Evolutionary conservation across 1,284 basidiomycete species (phyloP).

Genomic region (Ceratobasidium sp.): DNA sequence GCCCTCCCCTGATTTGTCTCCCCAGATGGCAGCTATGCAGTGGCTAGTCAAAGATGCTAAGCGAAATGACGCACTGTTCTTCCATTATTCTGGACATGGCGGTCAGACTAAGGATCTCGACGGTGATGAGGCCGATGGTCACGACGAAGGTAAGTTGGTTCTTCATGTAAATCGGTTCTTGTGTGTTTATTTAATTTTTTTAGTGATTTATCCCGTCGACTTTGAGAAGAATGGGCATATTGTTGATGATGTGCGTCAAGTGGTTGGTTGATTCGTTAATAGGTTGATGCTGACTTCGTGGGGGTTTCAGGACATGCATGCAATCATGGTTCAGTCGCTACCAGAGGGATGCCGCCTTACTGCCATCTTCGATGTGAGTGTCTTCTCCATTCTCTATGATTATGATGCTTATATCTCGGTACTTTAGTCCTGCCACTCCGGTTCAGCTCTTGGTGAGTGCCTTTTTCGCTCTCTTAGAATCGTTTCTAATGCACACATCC

Average conservation of each 20-base stretch:
- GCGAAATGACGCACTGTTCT: slow-evolving; percentile 90
- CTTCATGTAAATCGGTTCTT: neutral
- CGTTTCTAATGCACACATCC: neutral
- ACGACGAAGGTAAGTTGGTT: slow-evolving; percentile 54
- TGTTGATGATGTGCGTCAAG: slow-evolving; percentile 80
- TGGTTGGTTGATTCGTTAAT: neutral
- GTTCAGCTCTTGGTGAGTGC: slow-evolving; percentile 70
- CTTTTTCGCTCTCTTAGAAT: slow-evolving; percentile 6
- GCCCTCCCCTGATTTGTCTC: neutral
- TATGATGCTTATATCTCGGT: neutral
- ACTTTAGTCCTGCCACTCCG: slow-evolving; percentile 74
- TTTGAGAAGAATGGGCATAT: slow-evolving; percentile 79
- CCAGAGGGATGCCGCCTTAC: slow-evolving; percentile 89
- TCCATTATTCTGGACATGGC: slow-evolving; percentile 92
- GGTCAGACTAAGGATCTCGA: slow-evolving; percentile 79
- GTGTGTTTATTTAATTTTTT: slow-evolving; percentile 30
- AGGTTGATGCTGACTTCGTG: slow-evolving; percentile 1
- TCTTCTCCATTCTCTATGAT: neutral
- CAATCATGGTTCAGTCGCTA: slow-evolving; percentile 76
- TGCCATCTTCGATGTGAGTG: slow-evolving; percentile 51
- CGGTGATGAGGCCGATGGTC: slow-evolving; percentile 70
- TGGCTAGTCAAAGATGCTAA: slow-evolving; percentile 88
- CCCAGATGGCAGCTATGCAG: slow-evolving; percentile 82
- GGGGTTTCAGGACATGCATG: slow-evolving; percentile 65
- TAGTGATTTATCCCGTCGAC: slow-evolving; percentile 89